phyloP scores from a whole-genome alignment of 75 land plant species.

The Gnetum montanum region DNA sequence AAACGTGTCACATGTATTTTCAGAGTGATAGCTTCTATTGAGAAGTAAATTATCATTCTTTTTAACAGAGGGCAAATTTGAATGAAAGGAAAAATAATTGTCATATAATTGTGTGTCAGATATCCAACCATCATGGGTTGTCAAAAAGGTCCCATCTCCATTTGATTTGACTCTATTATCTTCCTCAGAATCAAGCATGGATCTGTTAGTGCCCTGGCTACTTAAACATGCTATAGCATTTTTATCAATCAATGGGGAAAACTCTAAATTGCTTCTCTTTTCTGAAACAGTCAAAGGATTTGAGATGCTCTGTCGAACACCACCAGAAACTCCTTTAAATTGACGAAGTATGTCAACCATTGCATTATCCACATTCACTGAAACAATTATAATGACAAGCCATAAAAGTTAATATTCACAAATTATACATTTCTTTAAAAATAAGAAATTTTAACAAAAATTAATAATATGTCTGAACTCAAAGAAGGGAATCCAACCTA shows the following conservation, averaged over 20 bases:
- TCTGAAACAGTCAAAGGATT: no score
- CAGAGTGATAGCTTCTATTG: constrained; percentile 7
- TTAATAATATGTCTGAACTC: no score
- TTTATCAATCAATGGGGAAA: no score
- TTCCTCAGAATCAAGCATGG: constrained; percentile 46
- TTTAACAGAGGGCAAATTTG: constrained; percentile 13
- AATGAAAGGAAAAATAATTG: constrained; percentile 18
- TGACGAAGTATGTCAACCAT: constrained; percentile 98
- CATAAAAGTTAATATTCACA: background rate
- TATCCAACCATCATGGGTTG: constrained; percentile 45
- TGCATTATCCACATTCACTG: constrained; percentile 99
- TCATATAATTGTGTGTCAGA: constrained; percentile 69
- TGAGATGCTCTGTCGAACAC: constrained; percentile 45
- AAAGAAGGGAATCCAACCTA: background rate
- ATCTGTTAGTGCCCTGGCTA: constrained; percentile 22
- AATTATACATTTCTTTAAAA: background rate
- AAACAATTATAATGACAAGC: background rate
- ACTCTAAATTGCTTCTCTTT: no score
- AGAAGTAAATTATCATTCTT: constrained; percentile 2
- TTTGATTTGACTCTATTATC: constrained; percentile 44
- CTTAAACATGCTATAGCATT: no score
- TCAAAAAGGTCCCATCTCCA: constrained; percentile 10
- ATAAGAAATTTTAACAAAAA: no score
- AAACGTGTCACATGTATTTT: constrained; percentile 16
- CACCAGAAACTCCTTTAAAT: constrained; percentile 87